Evolutionary conservation across 2,329 filamentous ascomycete genomes (phyloP), one percentile per base, ranked within the genome.

Genomic region (Cercospora canescens): DNA sequence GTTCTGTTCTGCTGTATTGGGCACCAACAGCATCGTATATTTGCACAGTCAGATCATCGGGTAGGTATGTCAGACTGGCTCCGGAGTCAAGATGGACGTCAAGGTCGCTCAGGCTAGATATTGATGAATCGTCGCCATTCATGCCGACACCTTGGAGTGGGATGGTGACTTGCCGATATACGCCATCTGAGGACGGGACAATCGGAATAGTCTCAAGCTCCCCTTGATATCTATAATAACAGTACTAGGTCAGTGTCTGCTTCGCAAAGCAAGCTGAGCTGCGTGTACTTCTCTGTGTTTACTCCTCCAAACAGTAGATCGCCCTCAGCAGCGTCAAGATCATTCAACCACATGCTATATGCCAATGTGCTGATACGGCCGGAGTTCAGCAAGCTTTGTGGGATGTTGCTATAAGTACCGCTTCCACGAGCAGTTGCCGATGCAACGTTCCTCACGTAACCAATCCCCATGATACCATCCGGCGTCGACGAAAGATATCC

Each of bases 401-500:
- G 82, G 39, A 94, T 80, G 74, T 91, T 87, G 28, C 82, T 77
- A 70, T 88, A 88, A n/a, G 81, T 75, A 26, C 76, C 77, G 6
- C 84, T 81, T 7, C 82, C 85, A 11, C 48, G 34, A 12, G 32
- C 34, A 67, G 86, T 82, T 58, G 84, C 84, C 50, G 91, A 87
- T 72, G 89, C 87, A 14, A 90, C 91, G 76, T 96, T 95, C 67
- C 84, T 77, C 0, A 85, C 76, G 77, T 96, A 97, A 6, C 94
- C 94, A 67, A 97, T 90, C 24, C 94, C 94, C 26, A 97, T 79
- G 39, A 97, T 92, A 41, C 92, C 92, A 76, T 95, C 76, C 34
- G 74, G 64, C 6, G 85, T 87, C 41, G 74, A 81, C 2, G 86
- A 88, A 0, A 70, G 75, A 75, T 93, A 92, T 37, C 90, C 91